These are phyloP conservation scores for Filobasidium floriforme DNA, from an alignment of 768 basidiomycete species.

Conservation along the genomic window DNA sequence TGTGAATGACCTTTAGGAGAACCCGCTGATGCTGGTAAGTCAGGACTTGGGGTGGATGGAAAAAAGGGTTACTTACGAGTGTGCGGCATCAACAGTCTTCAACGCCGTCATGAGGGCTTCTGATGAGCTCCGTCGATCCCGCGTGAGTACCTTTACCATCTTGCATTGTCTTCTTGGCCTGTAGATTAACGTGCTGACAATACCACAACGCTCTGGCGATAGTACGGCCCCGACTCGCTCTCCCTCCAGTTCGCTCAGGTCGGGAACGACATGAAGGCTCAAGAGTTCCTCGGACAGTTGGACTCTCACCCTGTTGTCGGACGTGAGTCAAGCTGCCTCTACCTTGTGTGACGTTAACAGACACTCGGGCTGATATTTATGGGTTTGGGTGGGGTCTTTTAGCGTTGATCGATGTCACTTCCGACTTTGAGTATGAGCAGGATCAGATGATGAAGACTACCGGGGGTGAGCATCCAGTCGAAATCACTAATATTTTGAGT, in stretches of 20 bases:
- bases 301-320: constrained; percentile 46
- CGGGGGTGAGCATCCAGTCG: constrained; percentile 2
- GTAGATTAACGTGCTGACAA: no score
- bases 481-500: neutral
- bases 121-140: constrained; percentile 33
- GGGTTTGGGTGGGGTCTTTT: neutral
- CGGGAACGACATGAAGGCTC: constrained; percentile 45
- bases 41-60: neutral
- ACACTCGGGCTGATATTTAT: neutral
- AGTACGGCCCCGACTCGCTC: constrained; percentile 42
- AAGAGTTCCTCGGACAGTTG: constrained; percentile 43
- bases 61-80: neutral
- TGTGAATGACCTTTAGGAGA: constrained; percentile 1
- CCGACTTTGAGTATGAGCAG: constrained; percentile 39
- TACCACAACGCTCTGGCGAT: no score
- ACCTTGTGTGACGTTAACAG: constrained; percentile 44
- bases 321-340: constrained; percentile 38
- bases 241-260: constrained; percentile 44
- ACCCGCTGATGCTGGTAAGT: constrained; percentile 12
- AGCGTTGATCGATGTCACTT: constrained; percentile 45
- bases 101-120: constrained; percentile 42
- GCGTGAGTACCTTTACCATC: constrained; percentile 34
- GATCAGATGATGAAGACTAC: constrained; percentile 38
- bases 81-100: constrained; percentile 23
- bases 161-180: no score